Evolutionary conservation across 192 early-diverging fungal species (phyloP), one percentile per base, ranked within the genome.

Genomic region (Coemansia sp.): DNA sequence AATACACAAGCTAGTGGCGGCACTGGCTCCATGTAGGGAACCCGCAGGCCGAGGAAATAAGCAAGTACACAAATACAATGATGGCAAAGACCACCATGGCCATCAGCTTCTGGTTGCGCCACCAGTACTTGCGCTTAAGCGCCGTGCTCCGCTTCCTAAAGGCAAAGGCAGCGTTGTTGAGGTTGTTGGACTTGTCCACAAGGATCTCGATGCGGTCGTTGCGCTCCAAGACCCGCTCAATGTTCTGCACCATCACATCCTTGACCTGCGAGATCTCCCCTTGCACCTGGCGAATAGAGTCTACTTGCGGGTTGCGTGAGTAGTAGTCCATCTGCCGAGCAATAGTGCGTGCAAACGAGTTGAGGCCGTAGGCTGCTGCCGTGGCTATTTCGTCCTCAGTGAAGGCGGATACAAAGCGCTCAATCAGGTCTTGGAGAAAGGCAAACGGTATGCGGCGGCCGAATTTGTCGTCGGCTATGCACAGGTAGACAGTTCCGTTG

Each of bases 191-290:
- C 74, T 94, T 94, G 78, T 94, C 90, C 8, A 94, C 90, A 10
- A 96, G 73, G 20, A 92, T 81, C 32, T 94, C 90, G 63, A 93
- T 92, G 8, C 91, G 76, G 62, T 92, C 93, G 39, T 90, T 90
- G 36, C 93, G 81, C 59, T 92, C 90, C 60, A 95, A 65, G 2
- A 95, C 89, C 17, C 87, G 82, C 58, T 95, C 93, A 58, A 96
- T 96, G 63, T 96, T 96, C 71, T 90, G 85, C 21, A 92, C 89
- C 92, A 96, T 94, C 39, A 94, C 90, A 79, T 93, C 91, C 68
- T 88, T 88, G 53, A 94, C 92, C 74, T 93, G 91, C 48, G 92
- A 89, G 61, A 96, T 92, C 71, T 94, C 91, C 20, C 88, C 88
- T 57, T 90, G 88, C 0, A 90, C 93, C 70, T 89, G 86, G 17